phyloP scores from a whole-genome alignment of 495 filamentous ascomycete species.

The Aspergillus diversus region DNA sequence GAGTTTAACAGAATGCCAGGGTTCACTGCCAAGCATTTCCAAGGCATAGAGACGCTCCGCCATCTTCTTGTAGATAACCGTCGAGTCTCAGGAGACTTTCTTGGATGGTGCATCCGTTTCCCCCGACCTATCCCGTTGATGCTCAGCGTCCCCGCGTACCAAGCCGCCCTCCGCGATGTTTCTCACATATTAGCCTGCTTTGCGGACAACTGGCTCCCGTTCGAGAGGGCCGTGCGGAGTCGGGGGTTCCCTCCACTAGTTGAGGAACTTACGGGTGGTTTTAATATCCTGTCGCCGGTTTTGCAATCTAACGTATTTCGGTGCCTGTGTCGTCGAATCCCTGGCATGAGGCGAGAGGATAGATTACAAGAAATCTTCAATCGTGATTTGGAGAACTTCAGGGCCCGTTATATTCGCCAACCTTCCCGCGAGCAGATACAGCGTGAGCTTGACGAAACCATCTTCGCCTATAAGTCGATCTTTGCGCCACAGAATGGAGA shows the following conservation, averaged over 20 bases:
- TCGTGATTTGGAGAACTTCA: slow-evolving; percentile 23
- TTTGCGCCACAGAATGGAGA: not conserved
- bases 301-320: slow-evolving; percentile 64
- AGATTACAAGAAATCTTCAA: slow-evolving; percentile 27
- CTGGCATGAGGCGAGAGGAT: slow-evolving; percentile 16
- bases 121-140: slow-evolving; percentile 44
- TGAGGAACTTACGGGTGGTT: slow-evolving; percentile 54
- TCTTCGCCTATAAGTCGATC: slow-evolving; percentile 19
- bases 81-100: slow-evolving; percentile 35
- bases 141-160: slow-evolving; percentile 28
- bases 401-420: slow-evolving; percentile 13
- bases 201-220: slow-evolving; percentile 29
- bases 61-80: slow-evolving; percentile 42
- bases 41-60: slow-evolving; percentile 34
- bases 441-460: slow-evolving; percentile 19
- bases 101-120: slow-evolving; percentile 58
- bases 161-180: slow-evolving; percentile 31
- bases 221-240: slow-evolving; percentile 34
- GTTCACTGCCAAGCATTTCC: slow-evolving; percentile 22
- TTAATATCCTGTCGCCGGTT: slow-evolving; percentile 57
- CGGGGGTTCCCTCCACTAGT: slow-evolving; percentile 61
- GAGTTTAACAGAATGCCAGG: slow-evolving; percentile 25
- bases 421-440: slow-evolving; percentile 15
- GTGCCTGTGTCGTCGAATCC: slow-evolving; percentile 46
- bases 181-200: slow-evolving; percentile 41